A percentile compares a stretch with the other conserved stretches of the same genome.
phyloP scores from a whole-genome alignment of 1,284 basidiomycete genomes.

The Ganoderma leucocontextum region DNA sequence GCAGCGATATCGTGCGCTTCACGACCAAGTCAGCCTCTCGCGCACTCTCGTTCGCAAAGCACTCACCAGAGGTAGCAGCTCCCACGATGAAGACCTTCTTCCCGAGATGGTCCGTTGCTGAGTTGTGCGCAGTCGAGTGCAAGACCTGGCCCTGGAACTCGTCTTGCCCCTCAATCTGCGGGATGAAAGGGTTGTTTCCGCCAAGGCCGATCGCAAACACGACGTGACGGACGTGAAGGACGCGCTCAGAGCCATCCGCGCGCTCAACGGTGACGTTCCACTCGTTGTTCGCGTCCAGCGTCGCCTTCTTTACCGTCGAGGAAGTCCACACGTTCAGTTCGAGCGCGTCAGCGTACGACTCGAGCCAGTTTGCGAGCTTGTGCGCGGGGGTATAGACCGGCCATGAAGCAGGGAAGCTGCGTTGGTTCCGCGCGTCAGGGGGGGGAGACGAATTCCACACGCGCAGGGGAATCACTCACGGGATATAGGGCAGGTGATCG shows the following conservation, averaged over 20 bases:
- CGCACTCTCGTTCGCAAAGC: not conserved
- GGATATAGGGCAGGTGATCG: conserved; percentile 63
- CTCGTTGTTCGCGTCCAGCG: conserved; percentile 55
- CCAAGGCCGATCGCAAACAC: conserved; percentile 70
- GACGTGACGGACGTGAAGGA: conserved; percentile 63
- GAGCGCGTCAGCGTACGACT: conserved; percentile 68
- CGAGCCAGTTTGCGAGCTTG: conserved; percentile 76
- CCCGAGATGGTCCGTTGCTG: conserved; percentile 49
- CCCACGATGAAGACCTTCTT: conserved; percentile 60
- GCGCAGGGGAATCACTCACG: conserved; percentile 35
- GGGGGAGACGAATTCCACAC: not conserved
- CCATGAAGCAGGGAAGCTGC: conserved; percentile 66
- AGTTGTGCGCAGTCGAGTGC: conserved; percentile 52
- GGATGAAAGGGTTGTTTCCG: conserved; percentile 57
- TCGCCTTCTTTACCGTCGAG: conserved; percentile 53
- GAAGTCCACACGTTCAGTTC: conserved; percentile 75
- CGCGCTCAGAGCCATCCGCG: conserved; percentile 50
- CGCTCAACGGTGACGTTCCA: conserved; percentile 64
- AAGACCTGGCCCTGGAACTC: conserved; percentile 52
- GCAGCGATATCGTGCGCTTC: conserved; percentile 52
- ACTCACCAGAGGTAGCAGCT: conserved; percentile 56
- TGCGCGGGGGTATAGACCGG: conserved; percentile 66
- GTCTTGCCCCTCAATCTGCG: conserved; percentile 56
- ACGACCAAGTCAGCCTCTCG: not conserved
- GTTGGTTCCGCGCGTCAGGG: not conserved